These are phyloP conservation scores for Aristolochia contorta DNA, from an alignment of 164 flowering plant genomes.

Conservation along the genomic window DNA sequence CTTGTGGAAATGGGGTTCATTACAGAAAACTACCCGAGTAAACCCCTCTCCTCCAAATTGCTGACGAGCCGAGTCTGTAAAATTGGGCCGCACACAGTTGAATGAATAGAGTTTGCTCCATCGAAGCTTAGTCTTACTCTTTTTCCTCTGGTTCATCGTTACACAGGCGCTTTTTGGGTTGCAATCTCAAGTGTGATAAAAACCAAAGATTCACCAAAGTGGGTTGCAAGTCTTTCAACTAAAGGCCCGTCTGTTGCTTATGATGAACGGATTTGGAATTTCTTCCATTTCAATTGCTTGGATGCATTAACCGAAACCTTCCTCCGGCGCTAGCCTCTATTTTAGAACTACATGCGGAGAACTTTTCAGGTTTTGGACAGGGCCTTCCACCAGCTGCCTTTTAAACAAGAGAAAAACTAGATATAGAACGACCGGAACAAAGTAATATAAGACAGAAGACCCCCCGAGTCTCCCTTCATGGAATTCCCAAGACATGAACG, in stretches of 20 bases:
- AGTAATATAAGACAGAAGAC: too few relatives aligned
- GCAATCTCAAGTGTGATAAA: not conserved
- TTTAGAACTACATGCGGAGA: too few relatives aligned
- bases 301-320: too few relatives aligned
- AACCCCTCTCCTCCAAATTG: conserved; percentile 43
- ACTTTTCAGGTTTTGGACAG: too few relatives aligned
- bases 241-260: not conserved
- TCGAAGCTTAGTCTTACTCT: conserved; percentile 23
- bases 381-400: too few relatives aligned
- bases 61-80: conserved; percentile 12
- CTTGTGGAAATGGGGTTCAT: conserved; percentile 33
- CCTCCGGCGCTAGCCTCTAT: too few relatives aligned
- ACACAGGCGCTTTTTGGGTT: not conserved
- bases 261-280: not conserved
- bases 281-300: not conserved
- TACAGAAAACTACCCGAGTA: conserved; percentile 49
- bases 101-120: conserved; percentile 55
- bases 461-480: too few relatives aligned
- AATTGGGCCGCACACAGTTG: conserved; percentile 25
- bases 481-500: too few relatives aligned
- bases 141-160: conserved; percentile 14
- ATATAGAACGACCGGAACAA: too few relatives aligned
- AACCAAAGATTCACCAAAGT: not conserved
- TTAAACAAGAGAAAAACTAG: too few relatives aligned
- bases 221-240: too few relatives aligned